These are phyloP conservation scores for Trichoderma afroharzianum DNA, from an alignment of 2,329 filamentous ascomycete species.

Conservation along the genomic window DNA sequence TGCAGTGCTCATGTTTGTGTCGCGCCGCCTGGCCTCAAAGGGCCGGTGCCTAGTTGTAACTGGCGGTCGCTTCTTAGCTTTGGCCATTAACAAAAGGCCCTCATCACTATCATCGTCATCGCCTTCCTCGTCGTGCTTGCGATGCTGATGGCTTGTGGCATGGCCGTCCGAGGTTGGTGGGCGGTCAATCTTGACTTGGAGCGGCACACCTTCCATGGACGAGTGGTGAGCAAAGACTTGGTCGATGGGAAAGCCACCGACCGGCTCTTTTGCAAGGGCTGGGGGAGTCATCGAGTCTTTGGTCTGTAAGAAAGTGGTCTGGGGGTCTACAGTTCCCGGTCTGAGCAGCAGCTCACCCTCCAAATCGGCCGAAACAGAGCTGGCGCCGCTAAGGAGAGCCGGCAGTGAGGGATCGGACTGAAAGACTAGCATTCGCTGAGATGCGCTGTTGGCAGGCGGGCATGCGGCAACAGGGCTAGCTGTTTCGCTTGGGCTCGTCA, in stretches of 20 bases:
- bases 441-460: conserved; percentile 38
- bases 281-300: conserved; percentile 54
- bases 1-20: conserved; percentile 52
- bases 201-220: conserved; percentile 32
- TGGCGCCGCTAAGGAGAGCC: conserved; percentile 59
- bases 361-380: conserved; percentile 60
- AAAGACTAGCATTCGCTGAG: conserved; percentile 50
- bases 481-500: conserved; percentile 54
- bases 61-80: conserved; percentile 43
- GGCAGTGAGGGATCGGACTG: conserved; percentile 63
- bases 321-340: conserved; percentile 43
- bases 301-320: conserved; percentile 46
- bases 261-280: conserved; percentile 45
- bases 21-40: conserved; percentile 46
- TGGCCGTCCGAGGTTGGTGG: conserved; percentile 8
- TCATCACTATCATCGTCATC: conserved; percentile 53
- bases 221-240: conserved; percentile 33
- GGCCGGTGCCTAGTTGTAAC: conserved; percentile 24
- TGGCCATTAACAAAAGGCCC: conserved; percentile 52
- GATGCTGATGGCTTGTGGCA: conserved; percentile 3
- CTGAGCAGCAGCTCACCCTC: conserved; percentile 57
- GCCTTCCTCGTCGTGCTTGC: conserved; percentile 39
- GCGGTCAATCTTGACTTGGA: conserved; percentile 30
- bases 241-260: conserved; percentile 46
- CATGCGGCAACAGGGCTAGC: conserved; percentile 46